Conservation (phyloP, 2,329 filamentous ascomycete species). For the Exophiala bonariae region DNA sequence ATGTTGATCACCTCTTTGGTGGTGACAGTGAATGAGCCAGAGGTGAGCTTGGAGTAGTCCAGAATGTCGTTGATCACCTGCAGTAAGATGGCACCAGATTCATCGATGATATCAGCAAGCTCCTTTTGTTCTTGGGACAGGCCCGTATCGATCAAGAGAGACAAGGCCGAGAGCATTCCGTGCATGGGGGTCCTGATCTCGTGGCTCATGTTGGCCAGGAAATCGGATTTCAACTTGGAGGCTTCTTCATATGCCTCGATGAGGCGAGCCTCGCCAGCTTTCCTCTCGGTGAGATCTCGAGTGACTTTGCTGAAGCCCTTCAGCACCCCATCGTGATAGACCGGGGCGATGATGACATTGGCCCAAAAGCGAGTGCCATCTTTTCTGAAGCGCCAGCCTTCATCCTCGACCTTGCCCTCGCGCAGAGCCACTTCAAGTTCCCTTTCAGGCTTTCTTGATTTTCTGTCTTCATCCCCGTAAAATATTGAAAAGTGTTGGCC, state of each 20-base stretch:
- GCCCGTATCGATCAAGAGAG: constrained; percentile 56
- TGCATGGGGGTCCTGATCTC: constrained; percentile 67
- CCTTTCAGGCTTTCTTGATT: constrained; percentile 49
- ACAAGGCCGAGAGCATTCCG: constrained; percentile 60
- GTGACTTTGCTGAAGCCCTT: constrained; percentile 62
- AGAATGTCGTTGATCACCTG: constrained; percentile 66
- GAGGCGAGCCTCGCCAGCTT: constrained; percentile 55
- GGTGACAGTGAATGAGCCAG: constrained; percentile 53
- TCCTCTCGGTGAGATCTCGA: constrained; percentile 45
- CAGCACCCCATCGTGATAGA: constrained; percentile 54
- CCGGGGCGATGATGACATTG: constrained; percentile 59
- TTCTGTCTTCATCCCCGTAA: constrained; percentile 54
- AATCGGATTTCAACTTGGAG: constrained; percentile 63
- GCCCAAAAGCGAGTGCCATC: constrained; percentile 62
- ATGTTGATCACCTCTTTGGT: constrained; percentile 30
- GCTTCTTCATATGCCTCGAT: constrained; percentile 62
- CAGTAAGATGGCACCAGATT: constrained; percentile 59
- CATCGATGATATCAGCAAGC: constrained; percentile 58
- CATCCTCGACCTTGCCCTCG: constrained; percentile 58
- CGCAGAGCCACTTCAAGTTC: constrained; percentile 55
- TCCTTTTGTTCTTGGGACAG: constrained; percentile 58
- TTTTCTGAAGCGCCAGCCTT: constrained; percentile 60
- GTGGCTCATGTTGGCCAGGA: constrained; percentile 64
- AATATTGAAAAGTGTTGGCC: constrained; percentile 61
- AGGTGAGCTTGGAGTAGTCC: constrained; percentile 64